phyloP scores from a whole-genome alignment of 176 grass and related monocot species.

The Tillandsia leiboldiana region DNA sequence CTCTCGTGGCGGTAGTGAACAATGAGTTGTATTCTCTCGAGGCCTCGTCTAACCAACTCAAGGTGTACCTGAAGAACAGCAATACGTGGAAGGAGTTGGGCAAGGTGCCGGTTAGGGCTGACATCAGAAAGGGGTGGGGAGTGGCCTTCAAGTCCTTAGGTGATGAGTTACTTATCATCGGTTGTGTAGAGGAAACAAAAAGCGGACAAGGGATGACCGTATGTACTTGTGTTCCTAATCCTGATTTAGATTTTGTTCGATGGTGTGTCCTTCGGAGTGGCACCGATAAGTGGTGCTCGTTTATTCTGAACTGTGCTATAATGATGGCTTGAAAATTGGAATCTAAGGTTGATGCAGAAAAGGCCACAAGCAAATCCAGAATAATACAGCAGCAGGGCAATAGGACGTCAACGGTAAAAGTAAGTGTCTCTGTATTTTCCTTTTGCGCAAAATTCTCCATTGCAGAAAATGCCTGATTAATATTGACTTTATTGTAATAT shows the following conservation, averaged over 20 bases:
- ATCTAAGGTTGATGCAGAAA: background rate
- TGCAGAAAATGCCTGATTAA: too few relatives aligned
- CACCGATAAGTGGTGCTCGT: constrained; percentile 2
- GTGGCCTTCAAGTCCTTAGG: constrained; percentile 12
- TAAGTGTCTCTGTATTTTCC: too few relatives aligned
- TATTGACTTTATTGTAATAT: too few relatives aligned
- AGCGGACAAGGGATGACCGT: background rate
- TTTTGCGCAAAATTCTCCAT: too few relatives aligned
- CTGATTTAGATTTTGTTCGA: background rate
- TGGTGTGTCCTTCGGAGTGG: background rate
- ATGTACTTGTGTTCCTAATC: constrained; percentile 2
- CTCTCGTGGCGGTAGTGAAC: constrained; percentile 6
- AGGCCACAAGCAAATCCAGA: too few relatives aligned
- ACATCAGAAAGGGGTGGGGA: constrained; percentile 8
- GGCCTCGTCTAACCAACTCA: constrained; percentile 3
- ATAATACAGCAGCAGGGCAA: too few relatives aligned
- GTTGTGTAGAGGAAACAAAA: background rate
- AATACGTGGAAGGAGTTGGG: constrained; percentile 8
- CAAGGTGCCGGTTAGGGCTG: constrained; percentile 5
- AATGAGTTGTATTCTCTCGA: constrained; percentile 10
- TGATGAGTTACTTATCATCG: constrained; percentile 5
- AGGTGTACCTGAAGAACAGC: constrained; percentile 10
- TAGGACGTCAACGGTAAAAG: too few relatives aligned
- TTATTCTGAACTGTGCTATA: constrained; percentile 9
- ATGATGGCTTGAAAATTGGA: constrained; percentile 10